Evolutionary conservation across 768 basidiomycete species (phyloP).

Genomic region (Naganishia vaughanmartiniae): DNA sequence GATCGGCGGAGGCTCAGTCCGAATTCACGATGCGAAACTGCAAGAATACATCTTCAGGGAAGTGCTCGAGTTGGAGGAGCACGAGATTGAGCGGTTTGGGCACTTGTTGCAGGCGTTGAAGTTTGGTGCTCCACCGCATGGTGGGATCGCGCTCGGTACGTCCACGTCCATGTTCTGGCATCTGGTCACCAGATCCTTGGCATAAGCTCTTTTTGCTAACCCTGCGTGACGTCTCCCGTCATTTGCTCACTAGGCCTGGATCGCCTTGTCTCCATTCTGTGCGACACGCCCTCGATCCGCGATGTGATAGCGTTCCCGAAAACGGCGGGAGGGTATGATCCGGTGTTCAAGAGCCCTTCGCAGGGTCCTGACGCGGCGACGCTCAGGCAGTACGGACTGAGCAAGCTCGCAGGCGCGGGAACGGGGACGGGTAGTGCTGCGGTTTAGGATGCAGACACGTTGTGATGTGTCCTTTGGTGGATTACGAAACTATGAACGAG

Average conservation of each 20-base stretch:
- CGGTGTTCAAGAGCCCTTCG: conserved; percentile 87
- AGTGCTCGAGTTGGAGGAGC: conserved; percentile 72
- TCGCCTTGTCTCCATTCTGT: conserved; percentile 85
- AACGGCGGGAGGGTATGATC: conserved; percentile 75
- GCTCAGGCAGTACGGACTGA: conserved; percentile 44
- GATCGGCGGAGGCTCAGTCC: conserved; percentile 89
- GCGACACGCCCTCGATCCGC: conserved; percentile 78
- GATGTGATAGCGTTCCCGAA: conserved; percentile 98
- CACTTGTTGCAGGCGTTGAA: conserved; percentile 81
- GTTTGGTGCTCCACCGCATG: conserved; percentile 93
- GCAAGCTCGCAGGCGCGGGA: neutral
- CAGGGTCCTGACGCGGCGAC: conserved; percentile 35
- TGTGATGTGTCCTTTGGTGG: too few species aligned
- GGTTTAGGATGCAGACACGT: neutral
- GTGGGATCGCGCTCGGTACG: conserved; percentile 85
- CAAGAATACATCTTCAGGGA: conserved; percentile 77
- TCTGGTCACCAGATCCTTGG: neutral
- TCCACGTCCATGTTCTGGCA: conserved; percentile 19
- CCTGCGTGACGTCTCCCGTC: conserved; percentile 32
- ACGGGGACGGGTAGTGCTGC: neutral
- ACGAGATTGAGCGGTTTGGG: conserved; percentile 71
- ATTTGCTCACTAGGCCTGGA: conserved; percentile 71
- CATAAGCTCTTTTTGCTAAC: neutral
- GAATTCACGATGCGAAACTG: conserved; percentile 82
- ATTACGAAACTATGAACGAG: too few species aligned